Evolutionary conservation across 208 protist species (phyloP).

Genomic region (Lotmaria passim): DNA sequence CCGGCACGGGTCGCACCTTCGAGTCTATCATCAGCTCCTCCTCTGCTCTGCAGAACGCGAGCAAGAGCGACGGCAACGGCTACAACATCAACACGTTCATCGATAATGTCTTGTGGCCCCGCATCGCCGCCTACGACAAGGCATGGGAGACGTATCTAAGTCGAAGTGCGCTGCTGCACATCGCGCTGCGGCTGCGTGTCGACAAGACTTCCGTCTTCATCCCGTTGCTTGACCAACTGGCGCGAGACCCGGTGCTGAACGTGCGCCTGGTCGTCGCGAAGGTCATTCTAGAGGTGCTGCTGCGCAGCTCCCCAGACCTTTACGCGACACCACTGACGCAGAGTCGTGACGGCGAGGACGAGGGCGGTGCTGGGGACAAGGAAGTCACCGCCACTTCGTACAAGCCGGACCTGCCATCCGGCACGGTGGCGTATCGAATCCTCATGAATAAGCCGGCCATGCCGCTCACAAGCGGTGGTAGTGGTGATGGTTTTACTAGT

Average conservation of each 20-base stretch:
- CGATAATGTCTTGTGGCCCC: slow-evolving; percentile 78
- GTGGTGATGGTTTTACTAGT: not conserved
- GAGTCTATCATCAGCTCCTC: slow-evolving; percentile 1
- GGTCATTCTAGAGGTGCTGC: slow-evolving; percentile 60
- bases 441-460: slow-evolving; percentile 37
- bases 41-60: not conserved
- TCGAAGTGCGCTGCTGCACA: slow-evolving; percentile 67
- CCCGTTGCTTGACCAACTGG: slow-evolving; percentile 73
- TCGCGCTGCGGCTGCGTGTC: slow-evolving; percentile 72
- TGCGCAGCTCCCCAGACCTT: slow-evolving; percentile 25
- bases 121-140: slow-evolving; percentile 49
- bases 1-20: not conserved
- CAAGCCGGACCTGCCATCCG: slow-evolving; percentile 35
- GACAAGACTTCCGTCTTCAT: slow-evolving; percentile 71
- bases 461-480: not conserved
- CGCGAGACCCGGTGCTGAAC: slow-evolving; percentile 75
- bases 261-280: slow-evolving; percentile 83
- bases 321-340: not conserved
- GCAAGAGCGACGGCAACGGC: not conserved
- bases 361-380: not conserved
- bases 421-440: slow-evolving; percentile 32
- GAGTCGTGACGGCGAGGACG: slow-evolving; percentile 6
- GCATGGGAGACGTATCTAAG: slow-evolving; percentile 80
- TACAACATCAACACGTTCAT: slow-evolving; percentile 50
- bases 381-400: not conserved